These are phyloP conservation scores for Fonsecaea multimorphosa DNA, from an alignment of 2,329 filamentous ascomycete genomes.

Conservation along the genomic window DNA sequence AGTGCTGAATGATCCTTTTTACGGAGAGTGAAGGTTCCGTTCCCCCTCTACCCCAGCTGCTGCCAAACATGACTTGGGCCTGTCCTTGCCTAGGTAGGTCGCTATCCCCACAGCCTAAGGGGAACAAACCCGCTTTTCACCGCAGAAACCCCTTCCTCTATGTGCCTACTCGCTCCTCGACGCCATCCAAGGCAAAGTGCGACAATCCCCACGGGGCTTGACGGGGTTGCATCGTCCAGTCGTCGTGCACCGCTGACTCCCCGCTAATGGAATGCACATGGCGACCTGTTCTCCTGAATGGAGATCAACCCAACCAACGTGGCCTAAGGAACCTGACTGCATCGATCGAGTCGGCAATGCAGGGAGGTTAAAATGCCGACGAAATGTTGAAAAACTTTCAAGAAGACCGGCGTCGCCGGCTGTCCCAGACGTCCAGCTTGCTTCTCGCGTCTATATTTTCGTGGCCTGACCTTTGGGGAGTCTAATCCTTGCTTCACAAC, in stretches of 20 bases:
- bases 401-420: neutral
- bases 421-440: neutral
- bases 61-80: neutral
- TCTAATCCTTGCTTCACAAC: neutral
- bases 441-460: neutral
- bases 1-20: neutral
- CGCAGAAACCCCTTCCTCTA: neutral
- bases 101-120: neutral
- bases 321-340: neutral
- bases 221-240: neutral
- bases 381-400: neutral
- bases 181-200: neutral
- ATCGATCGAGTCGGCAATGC: neutral
- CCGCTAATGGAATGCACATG: neutral
- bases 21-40: neutral
- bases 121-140: slow-evolving; percentile 1
- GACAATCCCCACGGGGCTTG: slow-evolving; percentile 2
- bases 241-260: neutral
- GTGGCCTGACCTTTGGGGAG: neutral
- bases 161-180: neutral
- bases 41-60: neutral
- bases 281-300: neutral
- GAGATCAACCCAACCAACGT: neutral
- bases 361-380: neutral
- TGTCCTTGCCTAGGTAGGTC: slow-evolving; percentile 1